Evolutionary conservation across 176 grass and related monocot species (phyloP).

Genomic region (Triticum turgidum): DNA sequence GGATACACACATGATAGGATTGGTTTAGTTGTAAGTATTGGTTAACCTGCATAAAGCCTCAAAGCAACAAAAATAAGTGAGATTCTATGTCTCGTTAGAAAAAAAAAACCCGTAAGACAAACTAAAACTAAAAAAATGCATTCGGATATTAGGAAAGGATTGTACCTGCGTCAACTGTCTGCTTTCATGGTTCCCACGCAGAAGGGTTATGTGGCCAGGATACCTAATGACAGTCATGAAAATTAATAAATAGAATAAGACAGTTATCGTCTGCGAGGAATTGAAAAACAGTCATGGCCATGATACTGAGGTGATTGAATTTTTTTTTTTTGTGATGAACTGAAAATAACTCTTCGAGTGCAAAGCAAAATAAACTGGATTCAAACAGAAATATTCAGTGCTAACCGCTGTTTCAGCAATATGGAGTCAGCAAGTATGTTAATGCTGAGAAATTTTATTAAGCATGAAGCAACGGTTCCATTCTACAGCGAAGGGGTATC

Average conservation of each 20-base stretch:
- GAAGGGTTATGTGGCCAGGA: constrained; percentile 94
- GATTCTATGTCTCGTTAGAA: not conserved
- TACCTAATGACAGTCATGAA: constrained; percentile 49
- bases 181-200: constrained; percentile 99
- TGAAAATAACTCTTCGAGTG: not conserved
- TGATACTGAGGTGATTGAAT: not conserved
- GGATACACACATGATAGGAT: not conserved
- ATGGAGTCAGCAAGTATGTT: not conserved
- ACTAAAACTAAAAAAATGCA: not conserved
- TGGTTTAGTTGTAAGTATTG: not conserved
- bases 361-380: not conserved
- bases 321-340: too few relatives aligned
- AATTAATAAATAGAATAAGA: constrained; percentile 12
- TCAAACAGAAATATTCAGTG: not conserved
- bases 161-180: constrained; percentile 95
- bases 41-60: not conserved
- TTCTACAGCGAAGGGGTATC: not conserved
- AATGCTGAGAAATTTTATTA: not conserved
- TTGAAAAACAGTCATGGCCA: too few relatives aligned
- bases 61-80: not conserved
- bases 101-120: too few relatives aligned
- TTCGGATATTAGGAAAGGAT: not conserved
- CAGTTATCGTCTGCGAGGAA: too few relatives aligned
- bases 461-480: not conserved
- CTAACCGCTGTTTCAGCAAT: not conserved